Conservation (phyloP, 2,329 filamentous ascomycete genomes). For the Aureobasidium leucospermi region DNA sequence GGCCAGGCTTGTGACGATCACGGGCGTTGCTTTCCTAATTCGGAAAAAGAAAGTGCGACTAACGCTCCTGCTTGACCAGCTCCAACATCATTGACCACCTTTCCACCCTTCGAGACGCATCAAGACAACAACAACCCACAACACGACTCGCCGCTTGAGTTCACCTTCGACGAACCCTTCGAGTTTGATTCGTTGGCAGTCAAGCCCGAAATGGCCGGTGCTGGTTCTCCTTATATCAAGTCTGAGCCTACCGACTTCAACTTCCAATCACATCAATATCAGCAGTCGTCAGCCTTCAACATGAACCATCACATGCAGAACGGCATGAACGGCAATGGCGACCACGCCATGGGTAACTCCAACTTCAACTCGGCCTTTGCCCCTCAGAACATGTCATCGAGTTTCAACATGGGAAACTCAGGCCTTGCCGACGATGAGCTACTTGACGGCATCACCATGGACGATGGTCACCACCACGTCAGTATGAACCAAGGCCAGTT, state of each 20-base stretch:
- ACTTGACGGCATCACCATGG: constrained; percentile 60
- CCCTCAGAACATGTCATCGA: constrained; percentile 54
- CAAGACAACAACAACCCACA: constrained; percentile 19
- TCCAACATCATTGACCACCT: constrained; percentile 24
- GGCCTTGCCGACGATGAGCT: constrained; percentile 85
- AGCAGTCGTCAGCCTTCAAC: constrained; percentile 21
- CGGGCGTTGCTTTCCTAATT: neutral
- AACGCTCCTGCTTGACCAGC: constrained; percentile 8
- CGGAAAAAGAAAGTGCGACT: neutral
- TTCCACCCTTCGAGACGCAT: constrained; percentile 28
- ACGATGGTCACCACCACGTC: constrained; percentile 32
- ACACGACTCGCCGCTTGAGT: constrained; percentile 29
- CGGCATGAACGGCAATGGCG: constrained; percentile 7
- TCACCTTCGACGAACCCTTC: constrained; percentile 25
- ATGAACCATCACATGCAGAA: constrained; percentile 17
- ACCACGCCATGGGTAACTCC: constrained; percentile 42
- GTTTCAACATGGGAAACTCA: constrained; percentile 70
- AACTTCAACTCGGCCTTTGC: constrained; percentile 51
- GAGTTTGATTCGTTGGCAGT: constrained; percentile 17
- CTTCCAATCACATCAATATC: constrained; percentile 41
- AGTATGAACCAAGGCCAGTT: constrained; percentile 25
- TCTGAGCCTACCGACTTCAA: constrained; percentile 57
- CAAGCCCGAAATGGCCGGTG: constrained; percentile 43
- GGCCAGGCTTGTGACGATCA: constrained; percentile 1
- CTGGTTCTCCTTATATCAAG: constrained; percentile 59